phyloP scores from a whole-genome alignment of 768 basidiomycete species.

The Pleurotus giganteus region DNA sequence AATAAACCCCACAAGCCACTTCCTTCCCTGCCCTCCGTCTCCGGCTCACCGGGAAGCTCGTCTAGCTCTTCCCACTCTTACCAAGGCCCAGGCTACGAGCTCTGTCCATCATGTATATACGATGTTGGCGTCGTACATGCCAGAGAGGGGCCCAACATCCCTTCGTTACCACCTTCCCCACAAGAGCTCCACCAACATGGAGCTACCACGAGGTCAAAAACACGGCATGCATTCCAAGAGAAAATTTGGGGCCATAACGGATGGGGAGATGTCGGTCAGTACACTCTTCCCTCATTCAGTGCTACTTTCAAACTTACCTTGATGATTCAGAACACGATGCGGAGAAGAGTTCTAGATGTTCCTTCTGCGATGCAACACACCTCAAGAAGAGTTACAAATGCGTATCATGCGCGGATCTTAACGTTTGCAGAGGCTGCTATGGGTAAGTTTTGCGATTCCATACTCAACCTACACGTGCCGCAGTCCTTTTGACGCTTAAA shows the following conservation, averaged over 20 bases:
- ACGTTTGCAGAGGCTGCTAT: constrained; percentile 82
- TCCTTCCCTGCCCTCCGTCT: constrained; percentile 35
- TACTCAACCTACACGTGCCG: constrained; percentile 2
- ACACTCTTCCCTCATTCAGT: background rate
- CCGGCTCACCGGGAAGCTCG: constrained; percentile 21
- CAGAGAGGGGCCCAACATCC: constrained; percentile 53
- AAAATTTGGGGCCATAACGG: constrained; percentile 80
- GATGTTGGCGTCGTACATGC: constrained; percentile 77
- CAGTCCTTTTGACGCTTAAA: background rate
- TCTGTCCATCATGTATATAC: constrained; percentile 81
- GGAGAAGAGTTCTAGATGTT: constrained; percentile 60
- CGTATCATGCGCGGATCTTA: constrained; percentile 74
- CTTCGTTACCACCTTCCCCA: constrained; percentile 51
- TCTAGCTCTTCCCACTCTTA: constrained; percentile 18
- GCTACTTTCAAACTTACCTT: background rate
- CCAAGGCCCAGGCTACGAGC: constrained; percentile 64
- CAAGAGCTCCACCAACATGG: constrained; percentile 54
- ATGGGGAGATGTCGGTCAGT: constrained; percentile 86
- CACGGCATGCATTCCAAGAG: constrained; percentile 85
- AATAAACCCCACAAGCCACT: constrained; percentile 40
- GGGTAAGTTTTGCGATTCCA: constrained; percentile 42
- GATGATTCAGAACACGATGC: constrained; percentile 62
- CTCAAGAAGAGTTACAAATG: constrained; percentile 78
- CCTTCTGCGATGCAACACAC: constrained; percentile 72
- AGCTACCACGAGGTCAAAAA: constrained; percentile 69